These are phyloP conservation scores for Colletotrichum horii DNA, from an alignment of 2,329 filamentous ascomycete species.

Conservation along the genomic window DNA sequence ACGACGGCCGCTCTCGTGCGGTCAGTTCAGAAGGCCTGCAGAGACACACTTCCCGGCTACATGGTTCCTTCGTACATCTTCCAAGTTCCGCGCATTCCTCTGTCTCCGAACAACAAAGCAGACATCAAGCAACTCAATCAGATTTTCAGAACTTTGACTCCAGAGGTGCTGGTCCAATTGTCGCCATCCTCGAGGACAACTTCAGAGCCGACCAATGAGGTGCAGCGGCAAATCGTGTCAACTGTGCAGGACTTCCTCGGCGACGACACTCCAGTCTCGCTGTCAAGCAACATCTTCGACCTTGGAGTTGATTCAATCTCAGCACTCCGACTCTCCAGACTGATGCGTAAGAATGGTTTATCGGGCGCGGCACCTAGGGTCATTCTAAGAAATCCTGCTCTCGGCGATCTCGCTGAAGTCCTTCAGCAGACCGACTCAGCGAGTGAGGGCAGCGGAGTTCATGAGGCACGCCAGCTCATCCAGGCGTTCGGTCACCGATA, in stretches of 20 bases:
- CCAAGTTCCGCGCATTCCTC: slow-evolving; percentile 71
- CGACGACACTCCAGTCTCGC: slow-evolving; percentile 47
- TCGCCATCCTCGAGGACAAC: slow-evolving; percentile 29
- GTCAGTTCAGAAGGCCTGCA: slow-evolving; percentile 57
- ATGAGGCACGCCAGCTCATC: slow-evolving; percentile 64
- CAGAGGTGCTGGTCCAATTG: slow-evolving; percentile 66
- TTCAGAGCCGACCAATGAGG: slow-evolving; percentile 33
- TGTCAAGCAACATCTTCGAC: slow-evolving; percentile 77
- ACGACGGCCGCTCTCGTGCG: slow-evolving; percentile 26
- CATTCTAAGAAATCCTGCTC: slow-evolving; percentile 67
- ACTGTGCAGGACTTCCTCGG: slow-evolving; percentile 60
- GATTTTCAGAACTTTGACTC: slow-evolving; percentile 67
- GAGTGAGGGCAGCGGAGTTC: slow-evolving; percentile 28
- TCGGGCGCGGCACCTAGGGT: slow-evolving; percentile 64
- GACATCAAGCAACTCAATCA: slow-evolving; percentile 73
- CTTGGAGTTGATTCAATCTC: slow-evolving; percentile 89
- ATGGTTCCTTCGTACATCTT: slow-evolving; percentile 92
- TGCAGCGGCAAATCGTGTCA: slow-evolving; percentile 53
- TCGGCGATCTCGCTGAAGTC: slow-evolving; percentile 50
- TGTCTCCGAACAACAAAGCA: slow-evolving; percentile 90
- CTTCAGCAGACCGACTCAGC: slow-evolving; percentile 29
- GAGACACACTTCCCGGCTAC: slow-evolving; percentile 74
- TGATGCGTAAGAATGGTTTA: slow-evolving; percentile 69
- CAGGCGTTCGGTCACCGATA: slow-evolving; percentile 69
- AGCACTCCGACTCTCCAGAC: slow-evolving; percentile 70